phyloP scores from a whole-genome alignment of 176 grass and related monocot genomes.

The Cenchrus americanus region DNA sequence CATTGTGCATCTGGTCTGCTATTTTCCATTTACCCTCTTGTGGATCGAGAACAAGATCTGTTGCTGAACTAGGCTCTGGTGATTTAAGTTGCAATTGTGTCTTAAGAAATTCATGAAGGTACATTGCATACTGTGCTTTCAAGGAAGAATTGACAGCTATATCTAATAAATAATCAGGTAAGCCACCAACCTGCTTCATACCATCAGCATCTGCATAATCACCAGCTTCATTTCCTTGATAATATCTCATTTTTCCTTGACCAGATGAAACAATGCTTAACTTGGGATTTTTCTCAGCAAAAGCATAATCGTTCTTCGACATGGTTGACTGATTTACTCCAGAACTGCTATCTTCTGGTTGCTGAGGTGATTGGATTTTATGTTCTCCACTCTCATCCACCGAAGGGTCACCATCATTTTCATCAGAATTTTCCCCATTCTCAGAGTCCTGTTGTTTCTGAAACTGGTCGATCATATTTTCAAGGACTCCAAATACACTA shows the following conservation, averaged over 20 bases:
- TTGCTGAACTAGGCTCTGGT: conserved; percentile 54
- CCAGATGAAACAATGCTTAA: conserved; percentile 49
- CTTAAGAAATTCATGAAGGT: conserved; percentile 61
- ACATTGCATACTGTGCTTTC: conserved; percentile 65
- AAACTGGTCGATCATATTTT: conserved; percentile 89
- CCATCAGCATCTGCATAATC: conserved; percentile 48
- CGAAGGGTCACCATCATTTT: conserved; percentile 17
- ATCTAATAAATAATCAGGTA: conserved; percentile 51
- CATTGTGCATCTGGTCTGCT: conserved; percentile 54
- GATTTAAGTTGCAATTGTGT: conserved; percentile 57
- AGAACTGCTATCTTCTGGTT: conserved; percentile 41
- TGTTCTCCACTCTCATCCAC: conserved; percentile 27
- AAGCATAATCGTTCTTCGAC: conserved; percentile 32
- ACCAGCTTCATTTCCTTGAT: conserved; percentile 35
- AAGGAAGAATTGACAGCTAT: conserved; percentile 58
- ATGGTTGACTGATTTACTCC: conserved; percentile 25
- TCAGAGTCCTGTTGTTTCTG: conserved; percentile 65
- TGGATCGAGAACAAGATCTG: conserved; percentile 89
- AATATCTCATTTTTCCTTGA: conserved; percentile 38
- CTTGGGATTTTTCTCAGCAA: conserved; percentile 33
- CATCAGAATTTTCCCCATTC: conserved; percentile 41
- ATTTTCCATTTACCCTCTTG: conserved; percentile 97
- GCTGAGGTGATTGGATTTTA: conserved; percentile 30
- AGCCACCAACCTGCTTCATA: conserved; percentile 24
- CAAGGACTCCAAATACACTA: conserved; percentile 90